These are phyloP conservation scores for Plasmopara viticola DNA, from an alignment of 352 stramenopile species.

Conservation along the genomic window DNA sequence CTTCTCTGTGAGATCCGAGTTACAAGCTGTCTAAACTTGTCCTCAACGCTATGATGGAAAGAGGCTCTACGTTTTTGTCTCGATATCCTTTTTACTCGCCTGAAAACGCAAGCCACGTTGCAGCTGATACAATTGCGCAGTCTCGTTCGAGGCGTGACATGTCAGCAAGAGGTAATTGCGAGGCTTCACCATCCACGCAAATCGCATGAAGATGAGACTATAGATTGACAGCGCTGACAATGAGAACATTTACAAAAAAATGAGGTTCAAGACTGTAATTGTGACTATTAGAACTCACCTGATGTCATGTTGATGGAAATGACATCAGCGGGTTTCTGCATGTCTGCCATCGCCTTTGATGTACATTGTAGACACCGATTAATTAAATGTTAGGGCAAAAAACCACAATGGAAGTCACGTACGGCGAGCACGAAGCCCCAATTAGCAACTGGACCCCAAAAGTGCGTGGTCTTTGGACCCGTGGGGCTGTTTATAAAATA, in stretches of 20 bases:
- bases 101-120: conserved; percentile 47
- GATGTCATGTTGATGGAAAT: conserved; percentile 87
- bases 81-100: conserved; percentile 27
- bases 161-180: conserved; percentile 82
- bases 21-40: conserved; percentile 19
- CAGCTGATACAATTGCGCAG: conserved; percentile 78
- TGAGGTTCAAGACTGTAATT: conserved; percentile 3
- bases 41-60: too few relatives aligned
- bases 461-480: conserved; percentile 83
- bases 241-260: conserved; percentile 4
- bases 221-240: conserved; percentile 69
- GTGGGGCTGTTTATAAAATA: conserved; percentile 77
- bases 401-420: conserved; percentile 10
- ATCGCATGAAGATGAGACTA: conserved; percentile 86
- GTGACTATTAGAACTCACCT: conserved; percentile 24
- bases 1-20: conserved; percentile 11
- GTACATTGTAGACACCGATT: conserved; percentile 2
- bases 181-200: conserved; percentile 84
- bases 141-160: conserved; percentile 81
- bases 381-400: neutral
- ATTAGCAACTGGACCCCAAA: conserved; percentile 85
- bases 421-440: conserved; percentile 85
- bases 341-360: conserved; percentile 67
- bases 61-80: neutral
- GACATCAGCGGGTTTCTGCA: conserved; percentile 74